Evolutionary conservation across 805 yeast species (phyloP).

Genomic region (Teunomyces funiuensis): DNA sequence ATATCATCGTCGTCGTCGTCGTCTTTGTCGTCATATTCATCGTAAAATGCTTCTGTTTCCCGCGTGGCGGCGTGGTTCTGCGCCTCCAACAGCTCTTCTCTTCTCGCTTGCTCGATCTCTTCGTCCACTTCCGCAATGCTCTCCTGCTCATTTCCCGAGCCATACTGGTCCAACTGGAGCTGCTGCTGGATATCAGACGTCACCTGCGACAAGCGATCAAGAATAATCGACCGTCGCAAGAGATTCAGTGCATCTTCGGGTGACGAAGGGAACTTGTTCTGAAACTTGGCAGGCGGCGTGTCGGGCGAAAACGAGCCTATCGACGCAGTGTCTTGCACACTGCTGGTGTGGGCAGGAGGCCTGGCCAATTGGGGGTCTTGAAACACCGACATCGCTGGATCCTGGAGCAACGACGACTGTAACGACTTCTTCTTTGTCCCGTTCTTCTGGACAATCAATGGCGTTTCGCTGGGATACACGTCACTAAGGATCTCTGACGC

Average conservation of each 20-base stretch:
- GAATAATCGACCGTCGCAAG: constrained; percentile 36
- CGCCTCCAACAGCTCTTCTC: constrained; percentile 6
- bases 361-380: neutral
- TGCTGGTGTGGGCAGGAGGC: neutral
- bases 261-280: constrained; percentile 7
- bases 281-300: constrained; percentile 27
- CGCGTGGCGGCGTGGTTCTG: neutral
- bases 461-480: constrained; percentile 32
- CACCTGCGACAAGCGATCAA: constrained; percentile 39
- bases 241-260: constrained; percentile 7
- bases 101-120: constrained; percentile 7
- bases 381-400: neutral
- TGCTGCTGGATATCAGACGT: constrained; percentile 39
- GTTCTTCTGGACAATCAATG: constrained; percentile 32
- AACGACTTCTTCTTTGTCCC: constrained; percentile 11
- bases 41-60: constrained; percentile 6
- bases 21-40: constrained; percentile 21
- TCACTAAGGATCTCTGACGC: constrained; percentile 45
- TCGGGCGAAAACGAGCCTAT: constrained; percentile 42
- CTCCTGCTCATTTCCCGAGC: constrained; percentile 9
- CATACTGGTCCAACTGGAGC: constrained; percentile 15
- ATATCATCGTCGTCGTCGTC: constrained; percentile 17
- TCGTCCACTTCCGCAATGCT: constrained; percentile 15
- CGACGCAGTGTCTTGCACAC: constrained; percentile 20
- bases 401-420: constrained; percentile 5